These are phyloP conservation scores for Chalciporus piperatus DNA, from an alignment of 768 basidiomycete genomes.

Conservation along the genomic window DNA sequence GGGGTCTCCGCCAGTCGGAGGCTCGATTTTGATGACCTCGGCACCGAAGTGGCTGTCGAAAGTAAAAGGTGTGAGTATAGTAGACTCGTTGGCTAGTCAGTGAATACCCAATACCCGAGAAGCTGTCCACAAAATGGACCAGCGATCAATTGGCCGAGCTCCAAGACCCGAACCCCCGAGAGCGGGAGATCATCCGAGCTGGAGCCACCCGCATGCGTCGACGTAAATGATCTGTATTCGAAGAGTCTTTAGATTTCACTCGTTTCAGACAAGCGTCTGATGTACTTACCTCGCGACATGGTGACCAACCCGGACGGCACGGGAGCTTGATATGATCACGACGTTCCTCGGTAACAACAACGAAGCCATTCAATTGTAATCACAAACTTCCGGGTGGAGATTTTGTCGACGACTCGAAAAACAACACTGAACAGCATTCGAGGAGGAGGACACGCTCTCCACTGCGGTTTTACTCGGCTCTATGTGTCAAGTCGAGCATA, in stretches of 20 bases:
- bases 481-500: too few species aligned
- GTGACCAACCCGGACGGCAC: not conserved
- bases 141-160: conserved; percentile 69
- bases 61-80: not conserved
- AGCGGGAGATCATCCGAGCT: conserved; percentile 46
- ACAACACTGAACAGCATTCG: too few species aligned
- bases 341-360: not conserved
- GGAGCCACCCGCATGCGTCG: conserved; percentile 9
- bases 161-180: conserved; percentile 60
- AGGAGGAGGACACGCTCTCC: too few species aligned
- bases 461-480: too few species aligned
- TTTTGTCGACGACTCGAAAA: too few species aligned
- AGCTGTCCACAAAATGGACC: conserved; percentile 73
- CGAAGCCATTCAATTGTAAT: not conserved
- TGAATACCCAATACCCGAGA: conserved; percentile 47
- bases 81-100: not conserved
- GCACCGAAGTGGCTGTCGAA: conserved; percentile 64
- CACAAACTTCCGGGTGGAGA: not conserved
- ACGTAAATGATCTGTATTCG: conserved; percentile 9
- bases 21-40: conserved; percentile 70
- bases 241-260: not conserved
- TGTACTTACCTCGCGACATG: not conserved
- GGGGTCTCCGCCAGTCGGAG: conserved; percentile 61
- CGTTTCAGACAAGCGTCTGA: not conserved
- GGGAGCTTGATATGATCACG: not conserved